Percentiles rank a stretch among this genome's conserved stretches.
phyloP scores from a whole-genome alignment of 306 rosid genomes.

The Quercus engelmannii region DNA sequence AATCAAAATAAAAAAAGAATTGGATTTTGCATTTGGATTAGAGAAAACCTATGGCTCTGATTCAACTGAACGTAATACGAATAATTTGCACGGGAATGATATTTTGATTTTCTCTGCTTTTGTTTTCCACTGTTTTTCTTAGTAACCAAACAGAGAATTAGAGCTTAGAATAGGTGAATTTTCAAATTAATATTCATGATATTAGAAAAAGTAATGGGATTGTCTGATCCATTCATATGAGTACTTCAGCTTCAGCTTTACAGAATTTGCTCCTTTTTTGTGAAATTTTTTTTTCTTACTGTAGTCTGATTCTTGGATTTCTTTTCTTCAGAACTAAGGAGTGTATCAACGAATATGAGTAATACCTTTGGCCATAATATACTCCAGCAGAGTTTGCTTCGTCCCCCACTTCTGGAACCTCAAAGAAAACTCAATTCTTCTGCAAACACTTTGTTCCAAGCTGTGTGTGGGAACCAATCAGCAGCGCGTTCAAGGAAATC shows the following conservation, averaged over 20 bases:
- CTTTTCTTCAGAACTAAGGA: constrained; percentile 41
- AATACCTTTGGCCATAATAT: constrained; percentile 53
- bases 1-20: not conserved
- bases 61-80: not conserved
- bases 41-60: not conserved
- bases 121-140: not conserved
- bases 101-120: not conserved
- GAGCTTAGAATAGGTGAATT: not conserved
- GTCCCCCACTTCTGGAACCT: constrained; percentile 42
- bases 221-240: not conserved
- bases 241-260: not conserved
- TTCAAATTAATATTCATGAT: not conserved
- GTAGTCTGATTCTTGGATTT: constrained; percentile 24
- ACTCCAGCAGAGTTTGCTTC: constrained; percentile 59
- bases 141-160: not conserved
- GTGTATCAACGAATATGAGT: constrained; percentile 58
- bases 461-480: constrained; percentile 43
- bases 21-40: not conserved
- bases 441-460: constrained; percentile 44
- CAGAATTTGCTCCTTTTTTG: not conserved
- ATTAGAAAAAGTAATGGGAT: not conserved
- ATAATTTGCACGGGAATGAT: not conserved
- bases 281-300: not conserved
- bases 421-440: constrained; percentile 59
- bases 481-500: constrained; percentile 36